Evolutionary conservation across 345 rosid genomes (phyloP), one percentile per base, ranked within the genome.

Genomic region (Hevea brasiliensis): DNA sequence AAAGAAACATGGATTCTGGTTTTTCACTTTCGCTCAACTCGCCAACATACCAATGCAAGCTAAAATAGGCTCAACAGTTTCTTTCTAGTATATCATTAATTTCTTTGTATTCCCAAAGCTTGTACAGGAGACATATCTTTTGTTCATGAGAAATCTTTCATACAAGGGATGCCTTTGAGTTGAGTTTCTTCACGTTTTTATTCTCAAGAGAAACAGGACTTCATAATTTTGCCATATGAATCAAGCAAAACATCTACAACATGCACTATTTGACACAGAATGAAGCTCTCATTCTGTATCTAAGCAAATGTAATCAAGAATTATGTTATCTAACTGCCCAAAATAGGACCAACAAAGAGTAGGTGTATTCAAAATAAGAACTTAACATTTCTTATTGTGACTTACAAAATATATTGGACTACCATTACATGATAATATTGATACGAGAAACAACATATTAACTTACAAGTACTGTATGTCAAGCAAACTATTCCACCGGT

Each of bases 401-500:
- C 61, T 24, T 27, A 17, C 12, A 64, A 35, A 45, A n/a, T 5
- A 65, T 20, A 56, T 26, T 2, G 7, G 54, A 57, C 8, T 27
- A 24, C 6, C 23, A 54, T 66, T 57, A 47, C 57, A 65, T 11
- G 47, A 23, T 55, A 56, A 47, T 58, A 58, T 2, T 54, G 14
- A 21, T 44, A 24, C 21, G 14, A 47, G 13, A 66, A n/a, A 10
- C 8, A 41, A 61, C 23, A 60, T 55, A 29, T 50, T 40, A 76
- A 73, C 77, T 83, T 63, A 76, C 73, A 71, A 60, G n/a, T 55
- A 29, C 10, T 3, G 59, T 9, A 12, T n/a, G 2, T 23, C 0
- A 63, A 67, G 67, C 44, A 62, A 82, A 41, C 65, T 65, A 77
- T 40, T 82, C 63, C 64, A 74, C 72, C 1, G 81, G 55, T 57